Evolutionary conservation across 192 early-diverging fungal genomes (phyloP).

Genomic region (Coemansia nantahalensis): DNA sequence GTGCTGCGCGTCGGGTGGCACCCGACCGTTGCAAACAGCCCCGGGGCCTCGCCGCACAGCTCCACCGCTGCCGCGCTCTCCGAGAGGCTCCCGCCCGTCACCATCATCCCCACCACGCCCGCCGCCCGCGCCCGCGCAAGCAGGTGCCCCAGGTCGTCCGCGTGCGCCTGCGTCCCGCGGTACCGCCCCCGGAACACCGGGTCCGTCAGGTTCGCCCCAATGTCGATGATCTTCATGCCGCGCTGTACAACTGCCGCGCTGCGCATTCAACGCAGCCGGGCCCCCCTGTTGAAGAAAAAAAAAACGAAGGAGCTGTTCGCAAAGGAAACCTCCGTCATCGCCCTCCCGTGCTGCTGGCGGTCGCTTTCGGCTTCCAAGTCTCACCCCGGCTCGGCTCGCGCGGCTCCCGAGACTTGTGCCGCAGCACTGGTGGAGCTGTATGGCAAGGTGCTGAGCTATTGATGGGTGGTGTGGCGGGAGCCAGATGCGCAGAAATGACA

Average conservation of each 20-base stretch:
- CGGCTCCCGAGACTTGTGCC: too few species aligned
- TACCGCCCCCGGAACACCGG: slow-evolving; percentile 81
- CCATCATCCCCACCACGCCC: slow-evolving; percentile 74
- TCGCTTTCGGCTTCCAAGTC: too few species aligned
- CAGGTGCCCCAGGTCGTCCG: slow-evolving; percentile 67
- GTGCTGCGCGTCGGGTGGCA: slow-evolving; percentile 81
- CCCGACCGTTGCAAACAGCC: slow-evolving; percentile 74
- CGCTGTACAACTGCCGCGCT: neutral
- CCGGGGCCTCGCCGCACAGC: slow-evolving; percentile 52
- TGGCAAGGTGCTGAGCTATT: too few species aligned
- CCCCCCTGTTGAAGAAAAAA: too few species aligned
- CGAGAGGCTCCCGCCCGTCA: slow-evolving; percentile 68
- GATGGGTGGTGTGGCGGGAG: too few species aligned
- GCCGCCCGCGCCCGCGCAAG: slow-evolving; percentile 63
- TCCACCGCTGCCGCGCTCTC: slow-evolving; percentile 63
- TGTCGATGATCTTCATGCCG: slow-evolving; percentile 61
- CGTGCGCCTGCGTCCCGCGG: slow-evolving; percentile 72
- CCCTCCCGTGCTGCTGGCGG: too few species aligned
- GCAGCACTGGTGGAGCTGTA: too few species aligned
- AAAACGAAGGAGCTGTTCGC: too few species aligned
- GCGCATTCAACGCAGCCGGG: neutral
- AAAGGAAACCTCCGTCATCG: too few species aligned
- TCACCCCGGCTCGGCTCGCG: too few species aligned
- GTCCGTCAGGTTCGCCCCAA: slow-evolving; percentile 88
- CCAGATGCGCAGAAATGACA: too few species aligned